phyloP scores from a whole-genome alignment of 2,329 filamentous ascomycete species.

The Fusarium abutilonis region DNA sequence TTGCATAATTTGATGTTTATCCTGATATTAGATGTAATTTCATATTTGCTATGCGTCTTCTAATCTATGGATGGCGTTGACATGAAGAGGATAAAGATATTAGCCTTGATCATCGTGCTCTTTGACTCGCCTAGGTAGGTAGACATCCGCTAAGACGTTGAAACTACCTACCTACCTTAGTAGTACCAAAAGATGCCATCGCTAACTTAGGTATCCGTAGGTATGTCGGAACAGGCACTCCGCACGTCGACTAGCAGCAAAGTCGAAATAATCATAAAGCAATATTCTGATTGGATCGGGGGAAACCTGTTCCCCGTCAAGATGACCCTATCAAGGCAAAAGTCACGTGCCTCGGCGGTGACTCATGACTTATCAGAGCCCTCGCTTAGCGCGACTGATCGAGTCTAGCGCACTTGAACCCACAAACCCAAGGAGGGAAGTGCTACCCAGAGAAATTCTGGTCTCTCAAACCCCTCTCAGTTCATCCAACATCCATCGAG shows the following conservation, averaged over 20 bases:
- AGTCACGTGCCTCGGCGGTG: conserved; percentile 42
- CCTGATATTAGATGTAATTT: too few species aligned
- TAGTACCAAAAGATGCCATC: too few species aligned
- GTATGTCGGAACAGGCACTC: not conserved
- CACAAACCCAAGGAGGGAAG: conserved; percentile 54
- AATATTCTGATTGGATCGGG: conserved; percentile 10
- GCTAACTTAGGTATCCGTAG: too few species aligned
- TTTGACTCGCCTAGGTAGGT: too few species aligned
- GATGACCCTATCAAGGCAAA: conserved; percentile 8
- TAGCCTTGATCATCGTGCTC: too few species aligned
- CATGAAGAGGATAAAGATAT: too few species aligned
- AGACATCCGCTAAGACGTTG: too few species aligned
- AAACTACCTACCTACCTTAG: too few species aligned
- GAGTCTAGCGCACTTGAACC: conserved; percentile 54
- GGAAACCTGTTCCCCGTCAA: conserved; percentile 1
- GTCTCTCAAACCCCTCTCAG: conserved; percentile 53
- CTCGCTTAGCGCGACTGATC: conserved; percentile 53
- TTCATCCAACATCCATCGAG: conserved; percentile 53
- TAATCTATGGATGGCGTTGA: too few species aligned
- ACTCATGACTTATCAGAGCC: conserved; percentile 50
- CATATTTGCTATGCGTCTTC: too few species aligned
- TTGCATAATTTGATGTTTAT: too few species aligned
- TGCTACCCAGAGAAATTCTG: conserved; percentile 54
- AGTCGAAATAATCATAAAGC: not conserved
- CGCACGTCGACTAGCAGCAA: not conserved